These are phyloP conservation scores for Capillidium rhysosporum DNA, from an alignment of 371 early-diverging fungal genomes.

Conservation along the genomic window DNA sequence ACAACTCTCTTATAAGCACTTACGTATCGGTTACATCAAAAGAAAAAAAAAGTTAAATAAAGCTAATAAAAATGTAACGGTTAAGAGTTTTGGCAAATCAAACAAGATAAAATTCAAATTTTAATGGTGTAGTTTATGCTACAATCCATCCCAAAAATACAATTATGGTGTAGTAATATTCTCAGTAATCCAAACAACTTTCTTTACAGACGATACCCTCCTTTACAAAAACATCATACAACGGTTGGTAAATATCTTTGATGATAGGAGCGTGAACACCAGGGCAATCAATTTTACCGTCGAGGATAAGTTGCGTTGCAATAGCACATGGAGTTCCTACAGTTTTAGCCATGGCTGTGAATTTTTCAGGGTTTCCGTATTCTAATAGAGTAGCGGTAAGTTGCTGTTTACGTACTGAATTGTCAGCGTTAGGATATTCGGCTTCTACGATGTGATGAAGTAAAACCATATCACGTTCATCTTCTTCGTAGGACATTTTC, in stretches of 20 bases:
- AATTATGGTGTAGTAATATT: neutral
- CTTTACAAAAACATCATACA: conserved; percentile 38
- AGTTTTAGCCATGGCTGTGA: conserved; percentile 81
- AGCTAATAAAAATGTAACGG: too few species aligned
- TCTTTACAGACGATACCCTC: conserved; percentile 32
- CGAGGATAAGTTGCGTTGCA: conserved; percentile 57
- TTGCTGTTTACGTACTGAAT: conserved; percentile 8
- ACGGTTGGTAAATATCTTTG: conserved; percentile 52
- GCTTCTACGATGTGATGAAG: conserved; percentile 76
- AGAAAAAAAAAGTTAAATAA: too few species aligned
- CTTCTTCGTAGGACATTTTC: conserved; percentile 40
- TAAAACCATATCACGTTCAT: conserved; percentile 70
- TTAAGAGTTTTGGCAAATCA: too few species aligned
- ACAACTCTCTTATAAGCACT: too few species aligned
- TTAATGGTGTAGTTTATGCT: too few species aligned
- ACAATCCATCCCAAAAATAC: too few species aligned
- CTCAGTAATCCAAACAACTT: neutral
- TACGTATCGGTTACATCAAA: too few species aligned
- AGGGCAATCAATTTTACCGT: conserved; percentile 32
- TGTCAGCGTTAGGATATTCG: conserved; percentile 23
- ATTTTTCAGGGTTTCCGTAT: conserved; percentile 47
- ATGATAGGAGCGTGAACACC: conserved; percentile 63
- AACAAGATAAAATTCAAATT: too few species aligned
- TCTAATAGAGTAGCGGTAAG: conserved; percentile 50
- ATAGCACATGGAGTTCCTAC: conserved; percentile 80